Evolutionary conservation across 2,329 filamentous ascomycete genomes (phyloP), one percentile per base, ranked within the genome.

Genomic region (Dothideomycetes sp.): DNA sequence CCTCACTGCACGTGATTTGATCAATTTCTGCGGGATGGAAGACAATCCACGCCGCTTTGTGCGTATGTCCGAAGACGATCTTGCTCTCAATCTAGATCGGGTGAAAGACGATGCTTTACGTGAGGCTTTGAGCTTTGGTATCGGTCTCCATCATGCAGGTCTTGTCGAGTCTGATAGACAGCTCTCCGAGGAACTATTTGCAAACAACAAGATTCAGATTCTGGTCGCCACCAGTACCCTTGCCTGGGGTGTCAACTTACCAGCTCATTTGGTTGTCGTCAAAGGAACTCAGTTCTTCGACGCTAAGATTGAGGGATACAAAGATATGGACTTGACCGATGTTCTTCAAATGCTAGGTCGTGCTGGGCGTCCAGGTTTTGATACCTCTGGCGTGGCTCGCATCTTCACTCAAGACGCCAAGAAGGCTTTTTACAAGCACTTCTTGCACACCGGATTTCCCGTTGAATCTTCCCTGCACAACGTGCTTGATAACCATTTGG

Each of bases 341-440:
- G 91, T 98, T 22, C 67, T 98, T 45, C 91, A 98, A 63, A 98
- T 98, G 91, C 70, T 98, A 19, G 91, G 91, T 50, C 81, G 91
- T 62, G 91, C 91, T 10, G 91, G 91, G 12, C 83, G 91, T 46
- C 91, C 91, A 3, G 91, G 98, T 56, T 98, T 98, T 58, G 91
- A 98, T 60, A 84, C 81, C 39, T 94, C 88, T 0, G 91, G 93
- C 49, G 93, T 98, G 42, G 93, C 91, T 8, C 81, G 89, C 19
- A 98, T 98, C 56, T 94, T 98, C 56, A 98, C 91, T 0, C 88
- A 98, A 54, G 88, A 96, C 53, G 70, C 89, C 2, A 98, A 96
- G 70, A 98, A 98, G 63, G 86, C 93, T 44, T 98, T 98, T 61
- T 98, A 98, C 66, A 98, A 98, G 67, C 91, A 98, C 63, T 98